Base-by-base conservation (phyloP, 176 grass and related monocot genomes). In the Oryza glaberrima region DNA sequence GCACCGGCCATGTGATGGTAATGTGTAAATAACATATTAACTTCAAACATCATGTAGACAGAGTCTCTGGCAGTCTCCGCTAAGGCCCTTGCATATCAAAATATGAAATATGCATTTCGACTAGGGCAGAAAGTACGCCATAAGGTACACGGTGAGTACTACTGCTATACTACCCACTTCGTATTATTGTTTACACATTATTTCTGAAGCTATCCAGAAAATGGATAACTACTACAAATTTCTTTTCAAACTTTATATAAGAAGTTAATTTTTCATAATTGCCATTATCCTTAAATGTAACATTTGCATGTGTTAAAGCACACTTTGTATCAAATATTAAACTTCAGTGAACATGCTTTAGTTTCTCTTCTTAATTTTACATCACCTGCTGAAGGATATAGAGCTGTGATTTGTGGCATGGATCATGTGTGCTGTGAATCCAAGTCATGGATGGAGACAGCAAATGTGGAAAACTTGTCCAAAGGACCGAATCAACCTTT, bases 381-480 rank as follows among this genome's bases (percentile, higher is more conserved):
- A 44, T 67, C 16, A 80, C 35, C 60, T 77, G 32, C 80, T 93
- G 75, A 85, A 98, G 96, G 96, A 78, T 98, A 98, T 95, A 91
- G 77, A 94, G 96, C 80, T 83, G 93, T 95, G 70, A 98, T 98
- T 77, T 98, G 96, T 92, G 96, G 96, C 71, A 98, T 98, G 96
- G 96, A 98, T 90, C 89, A 91, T 30, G 89, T 94, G 43, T 98
- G 96, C 70, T 90, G 87, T 80, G 96, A 98, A 92, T 98, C 96
- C 40, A 98, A 88, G 63, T 95, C 93, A 75, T 98, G 96, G 96
- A 98, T 98, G 93, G 93, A 94, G 61, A 92, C 87, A 51, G 93
- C 93, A 49, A 90, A 92, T 49, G 86, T 95, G 61, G 87, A 94
- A 43, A 98, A 89, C 77, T 88, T 98, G 74, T 86, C 86, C 64